Evolutionary conservation across 305 asterid species (phyloP), one percentile per base, ranked within the genome.

Genomic region (Salvia sclarea): DNA sequence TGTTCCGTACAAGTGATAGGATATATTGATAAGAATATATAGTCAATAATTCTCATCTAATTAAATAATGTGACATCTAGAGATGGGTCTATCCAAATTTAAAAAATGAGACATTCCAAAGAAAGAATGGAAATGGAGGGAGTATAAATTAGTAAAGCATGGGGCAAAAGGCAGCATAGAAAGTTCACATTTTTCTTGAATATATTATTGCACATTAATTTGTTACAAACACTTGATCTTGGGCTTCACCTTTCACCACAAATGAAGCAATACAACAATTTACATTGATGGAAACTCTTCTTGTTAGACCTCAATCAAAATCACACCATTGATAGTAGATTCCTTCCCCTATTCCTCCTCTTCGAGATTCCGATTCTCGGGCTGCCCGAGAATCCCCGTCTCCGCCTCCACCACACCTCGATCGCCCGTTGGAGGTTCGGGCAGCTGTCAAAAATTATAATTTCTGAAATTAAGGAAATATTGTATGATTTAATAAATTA

Each of bases 331-430:
- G n/a, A n/a, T n/a, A n/a, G n/a, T n/a, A n/a, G n/a, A n/a, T n/a
- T n/a, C n/a, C n/a, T n/a, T n/a, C n/a, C n/a, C n/a, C n/a, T n/a
- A n/a, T n/a, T 30, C 3, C 52, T 61, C 56, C 68, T 80, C 86
- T 40, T 60, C 78, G 43, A 61, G 77, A 71, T 20, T 44, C 59
- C 55, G 37, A 21, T 52, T 69, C 44, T 73, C 80, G 13, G 77
- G 47, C 24, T 61, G 84, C 61, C 49, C 79, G 33, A n/a, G n/a
- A 52, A 41, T 73, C 66, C 76, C 77, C 0, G 85, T 66, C 54
- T 90, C 96, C 3, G 71, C 68, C 98, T 86, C 98, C 98, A 94
- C 98, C 98, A 94, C 18, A 94, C 97, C 83, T 94, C 97, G 16
- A 94, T 91, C 0, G 98, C 96, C 38, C 83, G 78, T 72, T 78